phyloP scores from a whole-genome alignment of 2,329 filamentous ascomycete genomes.

The Cordyceps cicadae region DNA sequence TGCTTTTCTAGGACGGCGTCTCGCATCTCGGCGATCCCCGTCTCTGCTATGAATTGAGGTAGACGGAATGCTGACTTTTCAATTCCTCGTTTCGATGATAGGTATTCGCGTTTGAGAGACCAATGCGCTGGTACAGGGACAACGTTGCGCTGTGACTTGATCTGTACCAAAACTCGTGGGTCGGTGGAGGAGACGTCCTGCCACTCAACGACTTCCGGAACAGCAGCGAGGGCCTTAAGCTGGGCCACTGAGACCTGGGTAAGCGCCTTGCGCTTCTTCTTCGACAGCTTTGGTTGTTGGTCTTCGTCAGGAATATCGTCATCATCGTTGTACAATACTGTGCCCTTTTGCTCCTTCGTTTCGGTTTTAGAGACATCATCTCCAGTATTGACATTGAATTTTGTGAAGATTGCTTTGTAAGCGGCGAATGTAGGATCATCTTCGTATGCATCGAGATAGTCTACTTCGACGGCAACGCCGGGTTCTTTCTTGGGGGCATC shows the following conservation, averaged over 20 bases:
- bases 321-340: slow-evolving; percentile 61
- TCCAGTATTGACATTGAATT: slow-evolving; percentile 52
- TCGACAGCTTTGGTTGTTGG: slow-evolving; percentile 66
- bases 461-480: slow-evolving; percentile 20
- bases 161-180: slow-evolving; percentile 79
- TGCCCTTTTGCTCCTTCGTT: slow-evolving; percentile 55
- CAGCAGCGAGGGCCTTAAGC: slow-evolving; percentile 82
- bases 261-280: slow-evolving; percentile 87
- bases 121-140: slow-evolving; percentile 91
- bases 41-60: slow-evolving; percentile 95
- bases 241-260: slow-evolving; percentile 92
- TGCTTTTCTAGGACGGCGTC: slow-evolving; percentile 95
- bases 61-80: slow-evolving; percentile 91
- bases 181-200: slow-evolving; percentile 89
- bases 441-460: slow-evolving; percentile 23
- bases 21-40: slow-evolving; percentile 95
- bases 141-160: slow-evolving; percentile 91
- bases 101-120: slow-evolving; percentile 92
- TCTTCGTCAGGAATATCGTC: slow-evolving; percentile 76
- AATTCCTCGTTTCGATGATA: slow-evolving; percentile 93
- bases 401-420: slow-evolving; percentile 75
- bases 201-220: slow-evolving; percentile 95
- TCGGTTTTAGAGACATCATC: slow-evolving; percentile 40
- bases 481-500: slow-evolving; percentile 36
- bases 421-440: slow-evolving; percentile 74